These are phyloP conservation scores for Sporothrix globosa DNA, from an alignment of 2,329 filamentous ascomycete species.

Conservation along the genomic window DNA sequence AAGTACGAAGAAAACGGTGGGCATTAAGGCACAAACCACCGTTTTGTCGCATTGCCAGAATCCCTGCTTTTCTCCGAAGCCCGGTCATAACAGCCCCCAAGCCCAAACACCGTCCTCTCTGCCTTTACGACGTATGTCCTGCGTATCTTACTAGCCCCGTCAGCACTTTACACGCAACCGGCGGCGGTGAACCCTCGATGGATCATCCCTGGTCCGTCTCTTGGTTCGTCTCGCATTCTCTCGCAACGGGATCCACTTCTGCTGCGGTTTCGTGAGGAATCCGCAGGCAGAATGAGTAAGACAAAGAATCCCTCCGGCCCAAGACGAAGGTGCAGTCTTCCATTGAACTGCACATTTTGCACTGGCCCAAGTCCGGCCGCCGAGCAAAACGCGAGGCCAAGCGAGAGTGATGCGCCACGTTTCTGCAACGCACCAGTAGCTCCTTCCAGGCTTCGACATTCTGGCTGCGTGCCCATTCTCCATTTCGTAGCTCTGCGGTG, in stretches of 20 bases:
- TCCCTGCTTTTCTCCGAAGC: conserved; percentile 20
- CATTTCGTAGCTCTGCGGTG: background rate
- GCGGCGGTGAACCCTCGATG: conserved; percentile 17
- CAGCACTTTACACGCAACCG: conserved; percentile 8
- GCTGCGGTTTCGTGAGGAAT: conserved; percentile 11
- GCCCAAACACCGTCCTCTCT: conserved; percentile 11
- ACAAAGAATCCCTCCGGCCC: background rate
- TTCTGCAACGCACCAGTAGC: background rate
- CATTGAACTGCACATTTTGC: too few relatives aligned
- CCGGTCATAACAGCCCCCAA: conserved; percentile 4
- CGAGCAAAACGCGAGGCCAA: conserved; percentile 22
- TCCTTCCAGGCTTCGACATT: background rate
- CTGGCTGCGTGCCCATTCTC: background rate
- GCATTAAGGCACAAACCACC: background rate
- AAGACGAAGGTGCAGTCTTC: background rate
- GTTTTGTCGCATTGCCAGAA: background rate
- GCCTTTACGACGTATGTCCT: background rate
- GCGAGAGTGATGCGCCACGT: conserved; percentile 17
- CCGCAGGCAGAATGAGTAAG: conserved; percentile 24
- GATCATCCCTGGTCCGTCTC: conserved; percentile 14
- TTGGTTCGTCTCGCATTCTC: conserved; percentile 1
- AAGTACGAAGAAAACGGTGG: background rate
- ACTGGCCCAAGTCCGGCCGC: background rate
- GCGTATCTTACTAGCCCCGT: background rate
- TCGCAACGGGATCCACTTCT: background rate